Evolutionary conservation across 2,329 filamentous ascomycete genomes (phyloP), one percentile per base, ranked within the genome.

Genomic region (Pestalotiopsis sp.): DNA sequence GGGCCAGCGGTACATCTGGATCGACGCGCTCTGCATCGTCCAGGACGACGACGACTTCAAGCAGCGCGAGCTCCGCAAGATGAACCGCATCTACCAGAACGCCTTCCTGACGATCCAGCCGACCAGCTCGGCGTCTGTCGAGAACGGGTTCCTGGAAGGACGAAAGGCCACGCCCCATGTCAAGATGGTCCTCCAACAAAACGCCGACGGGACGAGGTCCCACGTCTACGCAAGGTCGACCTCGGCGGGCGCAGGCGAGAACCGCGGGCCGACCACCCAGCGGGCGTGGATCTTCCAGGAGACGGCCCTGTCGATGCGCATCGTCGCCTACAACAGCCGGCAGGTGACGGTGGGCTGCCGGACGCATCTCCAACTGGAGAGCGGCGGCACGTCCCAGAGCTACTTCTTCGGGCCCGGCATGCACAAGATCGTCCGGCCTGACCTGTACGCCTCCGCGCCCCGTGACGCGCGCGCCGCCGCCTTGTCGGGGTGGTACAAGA

Each of bases 21-120:
- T 71, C 17, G 70, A 71, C 27, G 68, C 70, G 5, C 52, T 71
- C 7, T 71, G 70, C 38, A 69, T 71, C 20, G 59, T 70, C 31
- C 70, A 69, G 27, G 64, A 68, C 31, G 68, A 71, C 58, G 38
- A 23, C 4, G n/a, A 14, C 0, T 68, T 68, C 13, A 70, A 68
- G 60, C 49, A 67, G 4, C 13, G n/a, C 1, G 70, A 71, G 57
- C 20, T 66, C 2, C 25, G 14, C 3, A 69, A 20, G 27, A 74
- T 74, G 71, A 71, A 70, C 3, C 57, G 27, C 23, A 59, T 36
- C 57, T 59, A 59, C 7, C 23, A 59, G 17, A 36, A 59, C 23
- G 23, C 57, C 6, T 59, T 59, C 25, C 6, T 59, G 13, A 59
- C 57, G 9, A 59, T 59, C 1, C 57, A 59, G 23, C 57, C 57